phyloP scores from a whole-genome alignment of 1,284 basidiomycete genomes.

The Athelia psychrophila region DNA sequence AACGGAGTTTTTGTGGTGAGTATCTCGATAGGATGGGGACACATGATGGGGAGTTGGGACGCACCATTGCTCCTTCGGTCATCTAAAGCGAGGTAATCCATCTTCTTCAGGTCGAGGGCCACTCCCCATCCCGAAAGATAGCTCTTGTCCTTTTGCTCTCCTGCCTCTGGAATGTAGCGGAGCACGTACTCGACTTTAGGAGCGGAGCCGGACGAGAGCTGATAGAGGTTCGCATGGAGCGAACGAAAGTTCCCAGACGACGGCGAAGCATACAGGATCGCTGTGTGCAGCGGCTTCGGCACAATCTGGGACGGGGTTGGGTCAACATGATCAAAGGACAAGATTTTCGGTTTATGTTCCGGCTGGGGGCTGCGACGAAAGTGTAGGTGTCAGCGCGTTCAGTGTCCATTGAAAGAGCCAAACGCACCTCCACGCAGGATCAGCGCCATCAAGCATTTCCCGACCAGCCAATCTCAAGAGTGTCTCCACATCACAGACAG shows the following conservation, averaged over 20 bases:
- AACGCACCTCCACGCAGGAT: slow-evolving; percentile 15
- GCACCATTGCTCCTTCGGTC: slow-evolving; percentile 52
- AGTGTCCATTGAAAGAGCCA: neutral
- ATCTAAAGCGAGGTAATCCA: slow-evolving; percentile 93
- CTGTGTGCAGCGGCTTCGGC: slow-evolving; percentile 49
- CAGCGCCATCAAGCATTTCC: slow-evolving; percentile 48
- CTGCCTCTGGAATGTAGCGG: slow-evolving; percentile 55
- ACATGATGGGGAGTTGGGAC: too few relatives aligned
- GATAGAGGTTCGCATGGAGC: slow-evolving; percentile 63
- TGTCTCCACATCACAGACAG: slow-evolving; percentile 70
- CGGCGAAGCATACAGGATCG: slow-evolving; percentile 72
- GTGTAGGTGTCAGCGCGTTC: slow-evolving; percentile 2
- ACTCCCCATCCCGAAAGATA: slow-evolving; percentile 89
- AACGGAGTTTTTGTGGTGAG: too few relatives aligned
- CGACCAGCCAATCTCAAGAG: slow-evolving; percentile 55
- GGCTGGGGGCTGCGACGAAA: slow-evolving; percentile 17
- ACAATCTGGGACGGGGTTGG: slow-evolving; percentile 40
- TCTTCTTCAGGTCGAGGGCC: slow-evolving; percentile 92
- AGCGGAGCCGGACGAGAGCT: slow-evolving; percentile 40
- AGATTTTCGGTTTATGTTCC: slow-evolving; percentile 36
- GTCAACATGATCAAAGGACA: slow-evolving; percentile 72
- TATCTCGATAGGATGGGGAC: too few relatives aligned
- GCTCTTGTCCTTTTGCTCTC: slow-evolving; percentile 24
- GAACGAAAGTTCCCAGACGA: slow-evolving; percentile 59
- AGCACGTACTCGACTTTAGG: slow-evolving; percentile 71